These are phyloP conservation scores for Globisporangium ultimum DNA, from an alignment of 352 stramenopile species.

Conservation along the genomic window DNA sequence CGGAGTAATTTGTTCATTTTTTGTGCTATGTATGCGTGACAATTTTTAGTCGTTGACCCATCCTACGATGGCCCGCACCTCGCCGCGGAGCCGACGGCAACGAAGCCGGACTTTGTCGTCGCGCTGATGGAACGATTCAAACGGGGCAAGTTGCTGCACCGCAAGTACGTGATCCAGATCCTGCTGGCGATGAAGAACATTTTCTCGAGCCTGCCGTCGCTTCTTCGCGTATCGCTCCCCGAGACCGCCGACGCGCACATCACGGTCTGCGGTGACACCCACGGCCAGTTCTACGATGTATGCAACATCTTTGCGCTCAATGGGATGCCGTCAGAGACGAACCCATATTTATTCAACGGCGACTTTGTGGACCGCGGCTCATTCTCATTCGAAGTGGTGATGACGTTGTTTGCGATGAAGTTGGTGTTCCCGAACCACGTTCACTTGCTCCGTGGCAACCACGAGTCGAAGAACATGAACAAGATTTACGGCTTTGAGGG, in stretches of 20 bases:
- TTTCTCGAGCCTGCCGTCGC: slow-evolving; percentile 85
- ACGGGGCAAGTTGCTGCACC: slow-evolving; percentile 96
- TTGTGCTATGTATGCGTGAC: not conserved
- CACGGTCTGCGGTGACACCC: slow-evolving; percentile 98
- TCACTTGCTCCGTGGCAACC: slow-evolving; percentile 95
- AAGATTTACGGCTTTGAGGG: slow-evolving; percentile 99
- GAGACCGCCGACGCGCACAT: slow-evolving; percentile 72
- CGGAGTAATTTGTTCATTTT: not conserved
- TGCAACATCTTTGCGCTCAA: slow-evolving; percentile 99
- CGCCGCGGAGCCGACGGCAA: slow-evolving; percentile 45
- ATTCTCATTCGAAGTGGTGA: slow-evolving; percentile 98
- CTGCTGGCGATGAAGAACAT: slow-evolving; percentile 92
- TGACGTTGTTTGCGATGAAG: slow-evolving; percentile 98
- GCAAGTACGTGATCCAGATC: slow-evolving; percentile 97
- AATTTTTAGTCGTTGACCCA: slow-evolving; percentile 60
- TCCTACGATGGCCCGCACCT: slow-evolving; percentile 79
- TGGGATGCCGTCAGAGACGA: slow-evolving; percentile 91
- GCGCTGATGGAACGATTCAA: slow-evolving; percentile 96
- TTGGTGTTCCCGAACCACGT: slow-evolving; percentile 92
- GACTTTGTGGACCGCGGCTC: slow-evolving; percentile 99
- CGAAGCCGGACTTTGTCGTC: slow-evolving; percentile 85
- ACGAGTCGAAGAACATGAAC: slow-evolving; percentile 99
- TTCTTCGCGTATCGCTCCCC: slow-evolving; percentile 85
- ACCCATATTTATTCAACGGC: slow-evolving; percentile 99
- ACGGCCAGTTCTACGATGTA: slow-evolving; percentile 99